Base-by-base conservation (phyloP, 1,284 basidiomycete species). In the Fomitopsis schrenkii region DNA sequence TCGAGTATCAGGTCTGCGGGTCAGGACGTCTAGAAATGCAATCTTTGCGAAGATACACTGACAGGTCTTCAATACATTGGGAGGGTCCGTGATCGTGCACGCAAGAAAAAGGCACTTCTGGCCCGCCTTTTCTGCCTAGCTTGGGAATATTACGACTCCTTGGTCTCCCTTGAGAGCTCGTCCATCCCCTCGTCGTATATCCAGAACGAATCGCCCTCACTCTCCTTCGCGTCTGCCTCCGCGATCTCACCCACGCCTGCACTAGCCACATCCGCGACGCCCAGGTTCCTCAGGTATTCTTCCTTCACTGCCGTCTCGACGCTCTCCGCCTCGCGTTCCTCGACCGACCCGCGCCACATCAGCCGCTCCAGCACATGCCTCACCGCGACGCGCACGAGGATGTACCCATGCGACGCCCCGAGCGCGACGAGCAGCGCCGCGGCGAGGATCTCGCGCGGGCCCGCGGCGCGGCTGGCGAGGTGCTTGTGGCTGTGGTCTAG, bases 351-450 rank as follows among this genome's bases (percentile, higher is more conserved):
- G 59, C 81, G 80, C 93, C 93, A 95, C 63, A 91, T 74, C 26
- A 88, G 72, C 63, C 85, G 80, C 75, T 93, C 90, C n/a, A 93
- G 78, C 28, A 93, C 65, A 65, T 87, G 88, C 19, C 87, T 77
- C 59, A 94, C 83, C n/a, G 84, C 63, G 19, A 77, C 79, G 5
- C 87, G 82, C 53, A 91, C 71, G 36, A 93, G 65, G 63, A 94
- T 77, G 75, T 88, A 95, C n/a, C 82, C 88, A 74, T 97, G 95
- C 45, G 86, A 90, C 14, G 93, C 88, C 3, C 84, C 80, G 48
- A 97, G 80, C 1, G 93, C 90, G 44, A 94, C 79, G 38, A 95
- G 77, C 26, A 89, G 76, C 28, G 94, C 87, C 19, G 85, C 86
- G 58, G 86, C 68, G 14, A 95, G 73, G 19, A 91, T 71, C 63